Evolutionary conservation across 2,329 filamentous ascomycete genomes (phyloP), one percentile per base, ranked within the genome.

Genomic region (Penicillium sp.): DNA sequence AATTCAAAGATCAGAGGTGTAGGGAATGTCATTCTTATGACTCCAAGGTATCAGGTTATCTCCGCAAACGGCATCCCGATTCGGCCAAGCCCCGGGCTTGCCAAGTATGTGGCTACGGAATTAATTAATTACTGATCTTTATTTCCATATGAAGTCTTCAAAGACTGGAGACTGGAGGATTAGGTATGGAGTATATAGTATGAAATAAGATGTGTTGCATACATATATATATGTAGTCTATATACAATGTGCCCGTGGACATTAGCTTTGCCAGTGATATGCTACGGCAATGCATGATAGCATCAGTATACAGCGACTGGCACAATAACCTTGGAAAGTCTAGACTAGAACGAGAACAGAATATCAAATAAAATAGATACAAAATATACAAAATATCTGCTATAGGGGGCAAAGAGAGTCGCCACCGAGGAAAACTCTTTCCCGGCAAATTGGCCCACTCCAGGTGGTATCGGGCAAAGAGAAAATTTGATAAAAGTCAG

Each of bases 351-450:
- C 9, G 13, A 38, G 7, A 38, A 17, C 4, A 28, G 9, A 28
- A 28, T 28, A 28, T 22, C 3, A 5, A 12, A 28, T 41, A 13
- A 8, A 8, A 42, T 13, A 19, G 17, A 17, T 38, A 7, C 7
- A 13, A 29, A 17, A 43, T 33, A 12, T 8, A 7, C 7, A 13
- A 29, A 17, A 43, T 33, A 12, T 8, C 15, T 13, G 19, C 22
- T 21, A 15, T 38, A 15, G 29, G 42, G 21, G 42, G 32, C 22
- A 19, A 35, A 28, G 33, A 37, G 31, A 22, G 17, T 51, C 8
- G 43, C 43, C 43, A 51, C 43, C 43, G 13, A 21, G n/a, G 15
- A 37, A 51, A 51, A 41, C 29, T 47, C 48, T 47, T 50, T 33
- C 38, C 44, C 43, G 49, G 42, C 21, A 12, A 37, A 28, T n/a